Conservation (phyloP, 345 rosid genomes). For the Tarenaya hassleriana region DNA sequence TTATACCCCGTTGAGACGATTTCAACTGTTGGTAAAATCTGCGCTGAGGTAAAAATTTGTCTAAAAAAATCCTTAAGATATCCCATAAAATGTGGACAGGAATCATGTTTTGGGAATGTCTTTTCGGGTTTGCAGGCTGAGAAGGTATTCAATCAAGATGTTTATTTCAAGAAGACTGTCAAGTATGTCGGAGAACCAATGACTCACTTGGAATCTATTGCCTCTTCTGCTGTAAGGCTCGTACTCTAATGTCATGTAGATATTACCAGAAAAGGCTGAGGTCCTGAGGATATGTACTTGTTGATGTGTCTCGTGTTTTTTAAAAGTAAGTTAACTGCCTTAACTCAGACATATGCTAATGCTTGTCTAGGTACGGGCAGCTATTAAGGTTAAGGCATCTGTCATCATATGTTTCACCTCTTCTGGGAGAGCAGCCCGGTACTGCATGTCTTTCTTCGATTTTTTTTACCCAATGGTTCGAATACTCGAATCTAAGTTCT, state of each 20-base stretch:
- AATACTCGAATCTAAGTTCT: background rate
- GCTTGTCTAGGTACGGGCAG: slow-evolving; percentile 73
- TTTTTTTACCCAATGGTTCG: background rate
- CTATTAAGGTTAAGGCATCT: slow-evolving; percentile 97
- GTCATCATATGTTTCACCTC: slow-evolving; percentile 96
- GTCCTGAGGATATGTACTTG: no score
- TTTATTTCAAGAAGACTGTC: slow-evolving; percentile 85
- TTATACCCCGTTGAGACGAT: slow-evolving; percentile 87
- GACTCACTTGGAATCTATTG: slow-evolving; percentile 92
- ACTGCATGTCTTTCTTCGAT: slow-evolving; percentile 1
- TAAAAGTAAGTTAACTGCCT: slow-evolving; percentile 8
- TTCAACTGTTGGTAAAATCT: slow-evolving; percentile 82
- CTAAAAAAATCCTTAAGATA: no score
- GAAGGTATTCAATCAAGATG: slow-evolving; percentile 94
- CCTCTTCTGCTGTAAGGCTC: slow-evolving; percentile 80
- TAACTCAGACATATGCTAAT: background rate
- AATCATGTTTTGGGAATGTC: background rate
- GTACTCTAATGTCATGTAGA: background rate
- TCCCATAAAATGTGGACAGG: no score
- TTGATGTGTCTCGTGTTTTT: no score
- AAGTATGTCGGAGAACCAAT: slow-evolving; percentile 96
- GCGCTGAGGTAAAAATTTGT: slow-evolving; percentile 83
- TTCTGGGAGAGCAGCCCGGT: slow-evolving; percentile 98
- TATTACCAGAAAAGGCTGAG: background rate
- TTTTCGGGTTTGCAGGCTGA: slow-evolving; percentile 51